Evolutionary conservation across 208 protist genomes (phyloP).

Genomic region (Trypanosoma avium): DNA sequence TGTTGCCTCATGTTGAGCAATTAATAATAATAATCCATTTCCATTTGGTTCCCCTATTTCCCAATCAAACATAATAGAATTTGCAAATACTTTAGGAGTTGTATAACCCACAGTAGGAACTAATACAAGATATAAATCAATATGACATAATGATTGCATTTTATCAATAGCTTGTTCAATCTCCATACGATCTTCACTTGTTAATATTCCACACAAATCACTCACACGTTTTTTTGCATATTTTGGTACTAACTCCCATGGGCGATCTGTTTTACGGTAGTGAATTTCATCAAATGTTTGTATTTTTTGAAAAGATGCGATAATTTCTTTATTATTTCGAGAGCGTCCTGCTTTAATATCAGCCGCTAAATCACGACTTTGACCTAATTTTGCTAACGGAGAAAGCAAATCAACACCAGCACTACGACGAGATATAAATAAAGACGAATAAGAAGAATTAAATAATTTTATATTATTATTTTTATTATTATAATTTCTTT

Average conservation of each 20-base stretch:
- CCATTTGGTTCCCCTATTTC: slow-evolving; percentile 69
- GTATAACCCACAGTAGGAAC: slow-evolving; percentile 87
- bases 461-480: background rate
- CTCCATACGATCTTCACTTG: slow-evolving; percentile 82
- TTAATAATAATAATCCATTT: slow-evolving; percentile 80
- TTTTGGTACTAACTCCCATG: slow-evolving; percentile 80
- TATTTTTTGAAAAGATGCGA: slow-evolving; percentile 78
- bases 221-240: slow-evolving; percentile 86
- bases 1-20: slow-evolving; percentile 78
- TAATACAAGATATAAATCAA: slow-evolving; percentile 82
- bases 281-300: slow-evolving; percentile 86
- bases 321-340: slow-evolving; percentile 82
- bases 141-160: slow-evolving; percentile 83
- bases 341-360: slow-evolving; percentile 71
- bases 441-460: background rate
- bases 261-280: slow-evolving; percentile 76
- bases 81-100: slow-evolving; percentile 73
- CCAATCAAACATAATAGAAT: slow-evolving; percentile 89
- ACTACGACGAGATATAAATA: slow-evolving; percentile 27
- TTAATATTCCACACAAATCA: slow-evolving; percentile 79
- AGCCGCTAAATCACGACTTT: slow-evolving; percentile 72
- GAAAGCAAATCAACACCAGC: slow-evolving; percentile 77
- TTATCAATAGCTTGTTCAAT: slow-evolving; percentile 87
- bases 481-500: no score
- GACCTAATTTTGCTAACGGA: slow-evolving; percentile 74